Conservation (phyloP, 2,329 filamentous ascomycete species). For the Fusarium cicatricum region DNA sequence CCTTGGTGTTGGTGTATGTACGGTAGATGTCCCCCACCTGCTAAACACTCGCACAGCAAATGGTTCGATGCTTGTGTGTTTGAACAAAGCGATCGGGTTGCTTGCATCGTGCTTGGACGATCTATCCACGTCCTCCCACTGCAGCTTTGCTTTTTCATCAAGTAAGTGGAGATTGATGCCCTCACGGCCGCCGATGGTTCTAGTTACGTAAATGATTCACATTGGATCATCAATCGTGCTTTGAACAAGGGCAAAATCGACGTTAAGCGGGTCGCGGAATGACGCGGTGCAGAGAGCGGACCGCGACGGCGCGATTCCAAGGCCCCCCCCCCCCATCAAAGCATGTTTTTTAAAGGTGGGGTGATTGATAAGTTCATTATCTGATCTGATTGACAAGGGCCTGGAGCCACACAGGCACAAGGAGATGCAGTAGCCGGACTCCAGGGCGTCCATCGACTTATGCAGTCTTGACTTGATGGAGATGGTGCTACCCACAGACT, state of each 20-base stretch:
- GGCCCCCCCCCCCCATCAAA: background rate
- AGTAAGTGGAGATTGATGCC: background rate
- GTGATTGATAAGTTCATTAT: constrained; percentile 37
- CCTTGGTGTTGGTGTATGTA: constrained; percentile 1
- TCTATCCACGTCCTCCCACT: background rate
- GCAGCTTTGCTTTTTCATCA: background rate
- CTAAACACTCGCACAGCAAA: background rate
- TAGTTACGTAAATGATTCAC: constrained; percentile 6
- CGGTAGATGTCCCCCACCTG: background rate
- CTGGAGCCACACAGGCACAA: background rate
- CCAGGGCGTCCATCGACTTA: background rate
- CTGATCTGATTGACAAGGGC: constrained; percentile 32
- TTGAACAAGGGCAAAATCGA: no score
- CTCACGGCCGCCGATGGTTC: background rate
- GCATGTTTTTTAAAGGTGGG: constrained; percentile 21
- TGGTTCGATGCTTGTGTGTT: constrained; percentile 2
- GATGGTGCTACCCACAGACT: background rate
- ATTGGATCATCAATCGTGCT: constrained; percentile 21
- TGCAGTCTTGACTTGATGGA: background rate
- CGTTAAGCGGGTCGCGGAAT: constrained; percentile 5
- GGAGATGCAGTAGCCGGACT: background rate
- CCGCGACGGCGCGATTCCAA: background rate
- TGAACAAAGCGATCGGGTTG: background rate
- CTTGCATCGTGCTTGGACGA: background rate
- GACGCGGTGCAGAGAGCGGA: constrained; percentile 5